Conservation (phyloP, 345 rosid genomes). For the Camelina laxa region DNA sequence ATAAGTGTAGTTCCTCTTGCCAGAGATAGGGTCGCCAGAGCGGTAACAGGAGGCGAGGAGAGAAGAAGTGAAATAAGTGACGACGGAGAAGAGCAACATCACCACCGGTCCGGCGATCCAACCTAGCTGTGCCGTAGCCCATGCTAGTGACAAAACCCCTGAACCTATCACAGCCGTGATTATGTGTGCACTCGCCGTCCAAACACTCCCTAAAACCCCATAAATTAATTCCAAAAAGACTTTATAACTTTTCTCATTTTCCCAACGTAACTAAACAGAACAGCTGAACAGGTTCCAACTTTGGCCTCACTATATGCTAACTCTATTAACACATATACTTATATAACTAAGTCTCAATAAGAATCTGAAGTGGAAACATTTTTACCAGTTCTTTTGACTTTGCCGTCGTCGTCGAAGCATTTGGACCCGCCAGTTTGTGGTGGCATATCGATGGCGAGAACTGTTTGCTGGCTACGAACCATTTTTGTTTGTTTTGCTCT, state of each 20-base stretch:
- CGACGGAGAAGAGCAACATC: slow-evolving; percentile 49
- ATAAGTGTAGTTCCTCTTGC: slow-evolving; percentile 53
- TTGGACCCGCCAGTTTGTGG: slow-evolving; percentile 50
- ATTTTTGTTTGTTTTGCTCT: slow-evolving; percentile 4
- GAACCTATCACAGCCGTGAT: slow-evolving; percentile 72
- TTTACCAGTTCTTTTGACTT: slow-evolving; percentile 71
- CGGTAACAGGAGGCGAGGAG: slow-evolving; percentile 53
- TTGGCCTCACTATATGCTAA: too few species aligned
- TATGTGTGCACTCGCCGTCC: slow-evolving; percentile 63
- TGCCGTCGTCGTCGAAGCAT: slow-evolving; percentile 81
- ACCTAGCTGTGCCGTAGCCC: slow-evolving; percentile 66
- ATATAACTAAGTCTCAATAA: neutral
- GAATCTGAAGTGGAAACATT: neutral
- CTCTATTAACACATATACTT: too few species aligned
- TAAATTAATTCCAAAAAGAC: neutral
- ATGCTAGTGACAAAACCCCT: slow-evolving; percentile 61
- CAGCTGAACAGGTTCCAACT: too few species aligned
- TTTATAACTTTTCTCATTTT: neutral
- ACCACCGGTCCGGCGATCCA: slow-evolving; percentile 62
- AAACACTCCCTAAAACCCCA: slow-evolving; percentile 33
- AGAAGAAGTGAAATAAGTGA: slow-evolving; percentile 52
- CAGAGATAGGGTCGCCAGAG: slow-evolving; percentile 49
- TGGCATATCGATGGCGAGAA: slow-evolving; percentile 50
- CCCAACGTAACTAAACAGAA: neutral
- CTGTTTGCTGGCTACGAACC: slow-evolving; percentile 36